Base-by-base conservation (phyloP, 306 rosid genomes). In the Citrullus colocynthis region DNA sequence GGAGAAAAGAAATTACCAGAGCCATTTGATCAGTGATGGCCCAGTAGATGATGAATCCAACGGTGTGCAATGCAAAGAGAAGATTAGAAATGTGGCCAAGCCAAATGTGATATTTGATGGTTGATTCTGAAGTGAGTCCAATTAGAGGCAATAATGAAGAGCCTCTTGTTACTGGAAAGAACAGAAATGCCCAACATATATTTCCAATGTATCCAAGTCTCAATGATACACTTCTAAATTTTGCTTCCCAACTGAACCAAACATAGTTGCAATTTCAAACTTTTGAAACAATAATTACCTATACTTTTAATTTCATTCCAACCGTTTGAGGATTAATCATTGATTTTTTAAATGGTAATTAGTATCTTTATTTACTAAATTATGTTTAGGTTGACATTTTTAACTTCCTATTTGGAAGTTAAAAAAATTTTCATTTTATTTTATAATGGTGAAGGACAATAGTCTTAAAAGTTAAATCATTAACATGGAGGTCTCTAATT, bases 161-260 rank as follows among this genome's bases (percentile, higher is more conserved):
- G 15, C 87, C 87, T 84, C 91, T 81, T 49, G 92, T 84, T 1
- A 91, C 87, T 0, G 96, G 96, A 75, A 91, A 91, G 84, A 92
- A 92, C n/a, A 92, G 84, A 80, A 92, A 90, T 41, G 97, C 93
- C 91, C 88, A 87, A 57, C 96, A 88, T 81, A 78, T 86, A 78
- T 88, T 87, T 79, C 97, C 96, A 42, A 86, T 83, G 74, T 88
- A 90, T 0, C 93, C 96, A 41, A 88, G 69, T 83, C 93, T 85
- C 84, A 86, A 16, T 2, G 97, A 85, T 20, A 92, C 93, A 64
- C 90, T 92, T 37, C 89, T 73, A 39, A 92, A 86, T 84, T 87
- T 92, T 16, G 88, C 86, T 87, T 90, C 55, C 97, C 93, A 87
- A 78, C 96, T 90, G 81, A 36, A 59, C 58, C 67, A 37, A 21